Percentiles rank a stretch among this genome's conserved stretches.
Evolutionary conservation across 768 basidiomycete genomes (phyloP).

Genomic region (Tulasnella sp.): DNA sequence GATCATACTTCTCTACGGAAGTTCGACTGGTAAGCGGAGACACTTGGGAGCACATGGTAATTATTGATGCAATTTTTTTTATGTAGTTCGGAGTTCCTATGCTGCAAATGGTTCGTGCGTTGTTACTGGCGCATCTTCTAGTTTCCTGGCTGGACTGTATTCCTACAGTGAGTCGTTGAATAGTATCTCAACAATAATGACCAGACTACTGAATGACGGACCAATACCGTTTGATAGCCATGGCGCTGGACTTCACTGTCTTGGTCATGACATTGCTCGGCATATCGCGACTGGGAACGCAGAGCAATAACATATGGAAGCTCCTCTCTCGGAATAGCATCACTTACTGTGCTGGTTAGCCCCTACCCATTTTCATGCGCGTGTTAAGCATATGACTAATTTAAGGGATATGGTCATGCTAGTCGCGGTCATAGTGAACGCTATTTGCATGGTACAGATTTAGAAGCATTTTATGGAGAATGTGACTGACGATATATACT

Average conservation of each 20-base stretch:
- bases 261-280: conserved; percentile 51
- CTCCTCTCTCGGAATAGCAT: conserved; percentile 61
- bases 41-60: too few relatives aligned
- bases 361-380: background rate
- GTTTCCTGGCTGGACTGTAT: conserved; percentile 51
- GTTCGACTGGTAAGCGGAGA: background rate
- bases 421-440: conserved; percentile 1
- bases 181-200: background rate
- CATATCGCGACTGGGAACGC: conserved; percentile 39
- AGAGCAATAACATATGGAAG: conserved; percentile 41
- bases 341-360: conserved; percentile 52
- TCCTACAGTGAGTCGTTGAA: conserved; percentile 40
- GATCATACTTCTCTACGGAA: conserved; percentile 9
- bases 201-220: background rate
- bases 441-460: background rate
- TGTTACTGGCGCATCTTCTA: conserved; percentile 27
- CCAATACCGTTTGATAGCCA: conserved; percentile 28
- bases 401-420: too few relatives aligned
- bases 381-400: background rate
- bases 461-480: background rate
- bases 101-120: conserved; percentile 8
- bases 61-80: background rate
- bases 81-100: conserved; percentile 1
- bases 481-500: background rate
- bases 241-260: conserved; percentile 59